Conservation (phyloP, 306 rosid species). For the Carpinus viminea region DNA sequence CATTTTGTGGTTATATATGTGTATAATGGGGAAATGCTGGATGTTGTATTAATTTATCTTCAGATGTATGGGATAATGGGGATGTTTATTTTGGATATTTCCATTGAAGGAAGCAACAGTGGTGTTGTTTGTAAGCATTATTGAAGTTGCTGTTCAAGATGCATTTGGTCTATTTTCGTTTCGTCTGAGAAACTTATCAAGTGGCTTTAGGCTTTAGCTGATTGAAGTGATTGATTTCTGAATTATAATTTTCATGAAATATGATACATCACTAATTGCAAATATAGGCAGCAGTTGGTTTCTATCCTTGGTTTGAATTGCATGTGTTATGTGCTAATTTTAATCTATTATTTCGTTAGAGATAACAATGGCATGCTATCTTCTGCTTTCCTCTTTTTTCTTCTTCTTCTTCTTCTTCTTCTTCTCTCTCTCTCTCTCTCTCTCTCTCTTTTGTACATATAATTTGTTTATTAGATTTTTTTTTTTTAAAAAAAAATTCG, state of each 20-base stretch:
- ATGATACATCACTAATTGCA: background rate
- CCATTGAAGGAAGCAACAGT: slow-evolving; percentile 9
- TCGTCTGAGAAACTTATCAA: background rate
- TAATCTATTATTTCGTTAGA: background rate
- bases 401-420: no score
- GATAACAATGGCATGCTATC: background rate
- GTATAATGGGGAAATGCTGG: background rate
- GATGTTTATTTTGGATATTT: slow-evolving; percentile 21
- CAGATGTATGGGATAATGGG: background rate
- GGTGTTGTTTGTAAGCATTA: slow-evolving; percentile 10
- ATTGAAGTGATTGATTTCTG: background rate
- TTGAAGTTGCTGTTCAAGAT: background rate
- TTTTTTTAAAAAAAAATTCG: background rate
- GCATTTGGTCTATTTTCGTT: background rate
- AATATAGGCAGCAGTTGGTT: background rate
- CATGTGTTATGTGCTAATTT: background rate
- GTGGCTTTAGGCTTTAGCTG: background rate
- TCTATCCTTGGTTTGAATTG: background rate
- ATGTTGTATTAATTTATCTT: slow-evolving; percentile 12
- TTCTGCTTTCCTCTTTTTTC: slow-evolving; percentile 10
- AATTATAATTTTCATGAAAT: background rate
- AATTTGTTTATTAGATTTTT: background rate
- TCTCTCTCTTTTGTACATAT: background rate
- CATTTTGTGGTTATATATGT: background rate
- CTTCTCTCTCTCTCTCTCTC: no score